Base-by-base conservation (phyloP, 2,329 filamentous ascomycete genomes). In the Penicillium sp. region DNA sequence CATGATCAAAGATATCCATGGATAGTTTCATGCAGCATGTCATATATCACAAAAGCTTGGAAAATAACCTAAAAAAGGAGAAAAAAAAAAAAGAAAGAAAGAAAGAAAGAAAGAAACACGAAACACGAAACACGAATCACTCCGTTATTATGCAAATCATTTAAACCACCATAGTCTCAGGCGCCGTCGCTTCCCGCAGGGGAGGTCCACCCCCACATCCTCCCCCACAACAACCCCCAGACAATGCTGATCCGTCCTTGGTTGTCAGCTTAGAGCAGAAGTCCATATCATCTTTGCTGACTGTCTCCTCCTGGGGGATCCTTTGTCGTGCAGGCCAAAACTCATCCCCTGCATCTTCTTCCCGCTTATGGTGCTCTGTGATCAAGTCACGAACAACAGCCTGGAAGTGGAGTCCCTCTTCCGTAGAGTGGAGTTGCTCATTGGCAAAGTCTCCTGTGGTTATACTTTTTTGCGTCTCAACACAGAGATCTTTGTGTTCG, bases 401-500 rank as follows among this genome's bases (percentile, higher is more conserved):
- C 72, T 85, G 81, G 76, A 85, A 84, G 69, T 79, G 79, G 1
- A 85, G 79, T 0, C 80, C 80, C 66, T 83, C 80, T 65, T 87
- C 84, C 72, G 82, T 77, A 0, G 85, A 81, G 66, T 86, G 84
- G 67, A 86, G 70, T 68, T 85, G 80, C 46, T 83, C 84, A 64
- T 83, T 86, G 65, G 84, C 73, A 60, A 85, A 87, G 35, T 85
- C 78, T 3, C 84, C 83, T 0, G 78, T 75, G 67, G 82, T 81
- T 58, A 88, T 75, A 67, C 86, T 87, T 67, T 78, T 77, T 66
- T 88, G 85, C 0, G 81, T 79, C 5, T 76, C 75, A 55, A 77
- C 73, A 72, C 83, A 87, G n/a, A 87, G 79, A 18, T 80, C 75
- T 64, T 87, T 86, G 73, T 87, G 84, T 67, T 88, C 85, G 1